phyloP scores from a whole-genome alignment of 73 alveolate species.

The Stentor roeselii region DNA sequence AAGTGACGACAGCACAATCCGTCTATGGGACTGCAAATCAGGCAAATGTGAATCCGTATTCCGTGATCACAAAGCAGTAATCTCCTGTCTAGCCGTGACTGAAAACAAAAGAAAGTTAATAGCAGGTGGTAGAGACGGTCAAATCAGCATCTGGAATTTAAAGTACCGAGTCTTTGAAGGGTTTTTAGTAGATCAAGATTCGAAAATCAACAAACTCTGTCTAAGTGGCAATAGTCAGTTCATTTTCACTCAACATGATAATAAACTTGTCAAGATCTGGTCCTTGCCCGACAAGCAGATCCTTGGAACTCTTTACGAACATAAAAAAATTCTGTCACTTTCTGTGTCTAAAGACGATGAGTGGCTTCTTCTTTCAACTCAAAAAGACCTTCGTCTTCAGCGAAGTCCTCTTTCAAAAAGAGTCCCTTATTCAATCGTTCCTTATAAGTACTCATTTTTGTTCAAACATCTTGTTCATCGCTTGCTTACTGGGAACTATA shows the following conservation, averaged over 20 bases:
- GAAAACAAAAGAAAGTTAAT: background rate
- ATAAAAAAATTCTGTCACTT: background rate
- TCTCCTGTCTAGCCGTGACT: background rate
- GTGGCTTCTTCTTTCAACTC: background rate
- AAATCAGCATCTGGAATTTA: background rate
- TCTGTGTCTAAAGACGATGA: background rate
- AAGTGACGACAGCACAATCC: background rate
- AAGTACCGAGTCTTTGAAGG: background rate
- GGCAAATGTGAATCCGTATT: background rate
- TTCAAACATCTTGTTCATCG: background rate
- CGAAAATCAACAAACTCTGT: background rate
- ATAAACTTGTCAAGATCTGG: background rate
- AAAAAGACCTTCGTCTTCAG: background rate
- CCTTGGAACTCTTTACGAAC: background rate
- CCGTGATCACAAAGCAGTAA: background rate
- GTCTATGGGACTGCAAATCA: background rate
- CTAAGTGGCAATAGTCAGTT: background rate
- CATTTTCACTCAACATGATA: background rate
- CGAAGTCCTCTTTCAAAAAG: background rate
- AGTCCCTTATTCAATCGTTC: background rate
- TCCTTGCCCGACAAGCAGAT: background rate
- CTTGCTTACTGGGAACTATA: background rate
- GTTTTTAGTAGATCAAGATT: background rate
- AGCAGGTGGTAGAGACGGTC: conserved; percentile 18
- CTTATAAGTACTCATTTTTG: background rate